Evolutionary conservation across 176 grass and related monocot genomes (phyloP), one percentile per base, ranked within the genome.

Genomic region (Zizania latifolia): DNA sequence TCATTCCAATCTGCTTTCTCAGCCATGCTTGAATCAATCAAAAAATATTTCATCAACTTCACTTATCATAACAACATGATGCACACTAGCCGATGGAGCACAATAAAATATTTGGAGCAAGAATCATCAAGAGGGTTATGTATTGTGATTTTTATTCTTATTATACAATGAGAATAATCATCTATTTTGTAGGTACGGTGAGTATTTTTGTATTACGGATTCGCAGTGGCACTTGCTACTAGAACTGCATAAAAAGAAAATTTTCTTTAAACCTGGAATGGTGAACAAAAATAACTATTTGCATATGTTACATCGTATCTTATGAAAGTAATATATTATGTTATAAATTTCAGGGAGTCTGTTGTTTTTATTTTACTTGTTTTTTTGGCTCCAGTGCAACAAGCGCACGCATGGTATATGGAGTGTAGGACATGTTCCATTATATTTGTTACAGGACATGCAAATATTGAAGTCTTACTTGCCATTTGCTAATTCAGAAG

Each of bases 401-500:
- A 72, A 26, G n/a, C n/a, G 34, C 48, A 2, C 19, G 28, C 53
- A 2, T 1, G 21, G 40, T 21, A 55, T 55, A 50, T 16, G n/a
- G n/a, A n/a, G n/a, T n/a, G n/a, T n/a, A n/a, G 45, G 13, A n/a
- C 9, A 10, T 10, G 21, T 10, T 10, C 51, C 51, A 31, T 32
- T 56, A 32, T 32, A n/a, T 57, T 54, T 34, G 1, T 40, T 78
- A 38, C 0, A 24, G 10, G 43, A 71, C 23, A 26, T 37, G 10
- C 16, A 59, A 19, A 17, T 14, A 75, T 2, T 57, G 2, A 7
- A 60, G 38, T 58, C 48, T 56, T 58, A 43, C 37, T 33, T 15
- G 24, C n/a, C 32, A 50, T 15, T 77, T 65, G 21, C 57, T 85
- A 79, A 84, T 24, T 45, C 28, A 16, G 21, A 58, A 58, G 23